Percentiles rank a stretch among this genome's conserved stretches.
Conservation (phyloP, 2,329 filamentous ascomycete genomes). For the Aspergillus quadrilineatus region DNA sequence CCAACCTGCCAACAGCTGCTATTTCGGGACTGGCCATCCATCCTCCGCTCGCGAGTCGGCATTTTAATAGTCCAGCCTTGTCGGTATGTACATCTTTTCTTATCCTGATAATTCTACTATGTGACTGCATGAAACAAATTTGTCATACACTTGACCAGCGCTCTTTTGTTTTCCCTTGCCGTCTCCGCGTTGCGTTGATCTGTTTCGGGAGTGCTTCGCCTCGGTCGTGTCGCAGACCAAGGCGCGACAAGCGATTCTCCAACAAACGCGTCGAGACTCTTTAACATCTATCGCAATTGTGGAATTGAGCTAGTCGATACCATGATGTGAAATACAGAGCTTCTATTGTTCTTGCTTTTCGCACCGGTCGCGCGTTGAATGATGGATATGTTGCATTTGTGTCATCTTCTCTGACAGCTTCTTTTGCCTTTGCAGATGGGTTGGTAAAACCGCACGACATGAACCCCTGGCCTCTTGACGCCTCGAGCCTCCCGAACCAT, state of each 20-base stretch:
- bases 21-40: slow-evolving; percentile 38
- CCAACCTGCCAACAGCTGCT: slow-evolving; percentile 31
- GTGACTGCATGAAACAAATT: not conserved
- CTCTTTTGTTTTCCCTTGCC: slow-evolving; percentile 10
- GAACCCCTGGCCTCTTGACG: slow-evolving; percentile 53
- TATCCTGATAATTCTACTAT: slow-evolving; percentile 5
- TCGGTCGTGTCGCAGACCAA: slow-evolving; percentile 25
- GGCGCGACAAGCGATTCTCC: slow-evolving; percentile 23
- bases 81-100: slow-evolving; percentile 38
- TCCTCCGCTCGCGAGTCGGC: slow-evolving; percentile 39
- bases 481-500: slow-evolving; percentile 48
- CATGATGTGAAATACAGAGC: slow-evolving; percentile 8
- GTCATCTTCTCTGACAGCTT: slow-evolving; percentile 25
- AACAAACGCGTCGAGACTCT: slow-evolving; percentile 29
- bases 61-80: slow-evolving; percentile 42
- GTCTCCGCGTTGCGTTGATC: slow-evolving; percentile 20
- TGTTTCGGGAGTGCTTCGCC: slow-evolving; percentile 19
- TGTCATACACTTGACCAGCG: not conserved
- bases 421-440: slow-evolving; percentile 43
- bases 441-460: slow-evolving; percentile 49
- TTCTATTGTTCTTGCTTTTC: slow-evolving; percentile 4
- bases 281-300: slow-evolving; percentile 10
- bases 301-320: not conserved
- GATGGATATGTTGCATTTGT: slow-evolving; percentile 17
- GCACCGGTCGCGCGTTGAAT: slow-evolving; percentile 29